Evolutionary conservation across 2,329 filamentous ascomycete species (phyloP).

Genomic region (Botrytis byssoidea): DNA sequence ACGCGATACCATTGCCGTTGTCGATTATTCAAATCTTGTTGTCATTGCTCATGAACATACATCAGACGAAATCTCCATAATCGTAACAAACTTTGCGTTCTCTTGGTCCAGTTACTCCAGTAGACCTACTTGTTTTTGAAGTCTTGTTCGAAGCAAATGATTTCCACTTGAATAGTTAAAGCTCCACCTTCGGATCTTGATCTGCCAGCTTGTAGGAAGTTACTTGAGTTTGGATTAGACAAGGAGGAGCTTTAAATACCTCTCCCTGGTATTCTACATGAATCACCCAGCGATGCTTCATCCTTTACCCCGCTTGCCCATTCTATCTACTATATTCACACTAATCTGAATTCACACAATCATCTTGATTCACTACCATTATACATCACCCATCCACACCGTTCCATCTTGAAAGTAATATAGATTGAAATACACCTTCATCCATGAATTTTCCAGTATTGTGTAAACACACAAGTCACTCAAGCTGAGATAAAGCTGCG

Average conservation of each 20-base stretch:
- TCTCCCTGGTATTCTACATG: no score
- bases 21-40: background rate
- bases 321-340: background rate
- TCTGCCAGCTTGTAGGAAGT: no score
- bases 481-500: accelerated
- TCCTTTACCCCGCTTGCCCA: accelerated
- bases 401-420: accelerated
- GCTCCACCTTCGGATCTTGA: no score
- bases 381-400: accelerated
- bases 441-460: background rate
- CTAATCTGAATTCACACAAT: no score
- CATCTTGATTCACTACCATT: background rate
- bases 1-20: accelerated
- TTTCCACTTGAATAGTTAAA: background rate
- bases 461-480: background rate
- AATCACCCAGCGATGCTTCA: no score
- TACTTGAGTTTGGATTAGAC: background rate
- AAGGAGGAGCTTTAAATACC: background rate
- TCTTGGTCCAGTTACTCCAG: background rate
- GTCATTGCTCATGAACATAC: background rate
- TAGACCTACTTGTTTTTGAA: background rate
- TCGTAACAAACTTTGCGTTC: background rate
- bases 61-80: background rate
- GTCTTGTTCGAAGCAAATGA: background rate
- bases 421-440: background rate